These are phyloP conservation scores for Trichoderma breve DNA, from an alignment of 2,329 filamentous ascomycete species.

Conservation along the genomic window DNA sequence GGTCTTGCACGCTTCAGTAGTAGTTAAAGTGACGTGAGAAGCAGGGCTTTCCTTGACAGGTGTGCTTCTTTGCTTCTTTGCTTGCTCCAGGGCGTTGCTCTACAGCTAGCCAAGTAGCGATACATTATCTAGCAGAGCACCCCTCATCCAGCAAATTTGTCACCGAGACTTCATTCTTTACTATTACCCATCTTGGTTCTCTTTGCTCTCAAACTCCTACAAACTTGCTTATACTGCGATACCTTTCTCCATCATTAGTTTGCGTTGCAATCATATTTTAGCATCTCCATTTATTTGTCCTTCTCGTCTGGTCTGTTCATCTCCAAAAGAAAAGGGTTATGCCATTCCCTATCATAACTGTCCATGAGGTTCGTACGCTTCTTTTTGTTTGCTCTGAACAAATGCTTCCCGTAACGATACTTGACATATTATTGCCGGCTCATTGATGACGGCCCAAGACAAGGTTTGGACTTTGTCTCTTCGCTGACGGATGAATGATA, in stretches of 20 bases:
- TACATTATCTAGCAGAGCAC: constrained; percentile 17
- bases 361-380: constrained; percentile 21
- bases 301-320: constrained; percentile 12
- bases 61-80: constrained; percentile 6
- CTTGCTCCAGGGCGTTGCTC: constrained; percentile 10
- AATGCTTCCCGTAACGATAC: not conserved
- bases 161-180: constrained; percentile 10
- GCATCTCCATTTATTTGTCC: not conserved
- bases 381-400: constrained; percentile 1
- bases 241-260: not conserved
- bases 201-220: not conserved
- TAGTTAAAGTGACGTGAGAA: constrained; percentile 20
- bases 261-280: not conserved
- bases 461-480: constrained; percentile 16
- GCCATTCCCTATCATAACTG: not conserved
- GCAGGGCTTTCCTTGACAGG: constrained; percentile 16
- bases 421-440: not conserved
- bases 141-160: constrained; percentile 11
- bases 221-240: not conserved
- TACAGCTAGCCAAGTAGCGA: constrained; percentile 14
- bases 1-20: constrained; percentile 17
- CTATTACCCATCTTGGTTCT: not conserved
- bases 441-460: constrained; percentile 11
- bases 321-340: not conserved
- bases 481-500: constrained; percentile 14